phyloP scores from a whole-genome alignment of 2,329 filamentous ascomycete species.

The Sclerotinia glacialis region DNA sequence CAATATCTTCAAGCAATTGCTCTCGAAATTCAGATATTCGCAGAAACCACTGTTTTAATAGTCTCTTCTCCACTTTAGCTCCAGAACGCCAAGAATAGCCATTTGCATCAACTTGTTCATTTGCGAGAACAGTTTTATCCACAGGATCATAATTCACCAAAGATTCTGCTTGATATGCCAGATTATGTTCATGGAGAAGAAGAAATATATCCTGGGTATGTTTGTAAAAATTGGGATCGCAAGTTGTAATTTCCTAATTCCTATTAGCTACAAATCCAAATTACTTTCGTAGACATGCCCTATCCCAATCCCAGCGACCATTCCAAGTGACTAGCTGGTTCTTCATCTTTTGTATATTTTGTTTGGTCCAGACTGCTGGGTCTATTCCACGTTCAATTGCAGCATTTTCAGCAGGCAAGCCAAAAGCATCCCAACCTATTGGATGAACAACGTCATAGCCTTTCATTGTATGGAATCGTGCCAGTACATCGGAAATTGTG shows the following conservation, averaged over 20 bases:
- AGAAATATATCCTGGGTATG: conserved; percentile 86
- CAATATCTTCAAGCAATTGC: conserved; percentile 66
- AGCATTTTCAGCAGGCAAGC: conserved; percentile 86
- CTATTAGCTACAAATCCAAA: conserved; percentile 25
- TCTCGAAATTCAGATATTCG: conserved; percentile 78
- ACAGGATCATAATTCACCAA: conserved; percentile 89
- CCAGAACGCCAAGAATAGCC: conserved; percentile 86
- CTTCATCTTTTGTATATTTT: conserved; percentile 84
- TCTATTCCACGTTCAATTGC: conserved; percentile 78
- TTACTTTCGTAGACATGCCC: conserved; percentile 53
- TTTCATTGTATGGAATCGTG: conserved; percentile 71
- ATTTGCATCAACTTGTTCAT: conserved; percentile 87
- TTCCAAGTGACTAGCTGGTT: conserved; percentile 76
- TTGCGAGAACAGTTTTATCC: conserved; percentile 84
- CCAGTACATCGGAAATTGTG: conserved; percentile 82
- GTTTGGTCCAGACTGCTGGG: conserved; percentile 73
- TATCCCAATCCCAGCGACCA: conserved; percentile 77
- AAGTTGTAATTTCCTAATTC: conserved; percentile 74
- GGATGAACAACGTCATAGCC: conserved; percentile 75
- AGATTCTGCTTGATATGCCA: conserved; percentile 81
- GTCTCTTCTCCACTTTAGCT: conserved; percentile 75
- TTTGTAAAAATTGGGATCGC: conserved; percentile 81
- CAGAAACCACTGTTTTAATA: conserved; percentile 86
- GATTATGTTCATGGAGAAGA: conserved; percentile 66
- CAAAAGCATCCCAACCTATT: conserved; percentile 96